Evolutionary conservation across 495 filamentous ascomycete species (phyloP), one percentile per base, ranked within the genome.

Genomic region (Xylaria telfairii): DNA sequence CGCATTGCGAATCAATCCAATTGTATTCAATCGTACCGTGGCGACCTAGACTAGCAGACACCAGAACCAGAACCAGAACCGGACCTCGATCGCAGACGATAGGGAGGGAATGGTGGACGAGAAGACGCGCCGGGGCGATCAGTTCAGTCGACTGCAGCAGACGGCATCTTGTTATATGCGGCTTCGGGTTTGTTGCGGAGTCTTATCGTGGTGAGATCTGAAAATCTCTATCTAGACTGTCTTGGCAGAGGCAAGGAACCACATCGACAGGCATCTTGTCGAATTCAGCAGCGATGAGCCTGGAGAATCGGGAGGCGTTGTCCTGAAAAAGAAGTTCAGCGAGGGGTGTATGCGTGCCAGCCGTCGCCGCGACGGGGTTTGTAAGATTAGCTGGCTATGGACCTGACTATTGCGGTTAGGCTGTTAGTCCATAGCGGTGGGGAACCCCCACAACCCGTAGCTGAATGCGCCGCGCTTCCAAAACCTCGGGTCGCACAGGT

Each of bases 351-450:
- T 15, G 56, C 12, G 56, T 7, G 42, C 24, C 57, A 3, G 21
- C 24, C 37, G n/a, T 8, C 7, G 6, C 21, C 10, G 65, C 4
- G 6, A 41, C 37, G 49, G 46, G 49, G 49, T 53, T 57, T 2
- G 12, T 30, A 26, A 68, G 34, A 59, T 59, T 60, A 47, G 15
- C 26, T 37, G 26, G 13, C 13, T 8, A 9, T 49, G 19, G 66
- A 68, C 66, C 66, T 68, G 53, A 68, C 66, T 68, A 49, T 60
- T 68, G 10, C 21, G 53, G 66, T 68, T 68, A 68, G 66, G 8
- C 15, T 47, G 15, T 21, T 37, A n/a, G n/a, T n/a, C n/a, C n/a
- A n/a, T n/a, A n/a, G n/a, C n/a, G 8, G 32, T 28, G 57, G 57
- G 17, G 26, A 17, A 21, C 19, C 57, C 17, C n/a, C n/a, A n/a